Base-by-base conservation (phyloP, 176 grass and related monocot species). In the Aechmea fasciata region DNA sequence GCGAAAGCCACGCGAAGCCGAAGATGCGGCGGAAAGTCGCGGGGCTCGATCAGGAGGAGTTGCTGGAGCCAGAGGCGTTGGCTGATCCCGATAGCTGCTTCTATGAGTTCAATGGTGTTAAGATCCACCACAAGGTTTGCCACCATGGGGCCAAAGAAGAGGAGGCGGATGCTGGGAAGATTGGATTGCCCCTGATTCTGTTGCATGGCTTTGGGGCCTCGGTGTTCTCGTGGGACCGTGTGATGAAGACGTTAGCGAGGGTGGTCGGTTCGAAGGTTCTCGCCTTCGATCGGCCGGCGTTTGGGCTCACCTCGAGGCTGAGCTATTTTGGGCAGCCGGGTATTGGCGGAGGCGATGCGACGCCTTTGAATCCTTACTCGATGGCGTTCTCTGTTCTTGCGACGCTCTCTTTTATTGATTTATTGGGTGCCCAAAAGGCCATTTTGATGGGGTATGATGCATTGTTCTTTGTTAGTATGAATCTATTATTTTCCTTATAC, bases 151-250 rank as follows among this genome's bases (percentile, higher is more conserved):
- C 69, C 3, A 19, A 13, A 0, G 41, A 50, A 12, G 80, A 78
- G 1, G 28, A 68, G 41, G 24, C 29, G 11, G 67, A 70, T 11
- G 79, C 22, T 29, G 49, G 3, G 22, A 69, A 64, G 25, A 63
- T 83, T 29, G 63, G 71, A 47, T 69, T 92, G 57, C 89, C 89
- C 19, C 59, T 87, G 24, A 52, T 92, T 49, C 82, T 97, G 1
- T 79, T 97, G 29, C 89, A 97, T 17, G 94, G 94, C 20, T 97
- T 97, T 22, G 89, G 94, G 10, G 89, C 94, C 10, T 97, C 94
- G 0, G 47, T 92, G 23, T 97, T 97, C 75, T 93, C 94, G 26
- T 97, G 89, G 89, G 81, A 62, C 63, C 70, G 81, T 6, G 75
- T 93, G 41, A 87, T 87, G 94, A 81, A 82, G 65, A 82, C 84